Base-by-base conservation (phyloP, 441 rosid species). In the Populus tomentosa region DNA sequence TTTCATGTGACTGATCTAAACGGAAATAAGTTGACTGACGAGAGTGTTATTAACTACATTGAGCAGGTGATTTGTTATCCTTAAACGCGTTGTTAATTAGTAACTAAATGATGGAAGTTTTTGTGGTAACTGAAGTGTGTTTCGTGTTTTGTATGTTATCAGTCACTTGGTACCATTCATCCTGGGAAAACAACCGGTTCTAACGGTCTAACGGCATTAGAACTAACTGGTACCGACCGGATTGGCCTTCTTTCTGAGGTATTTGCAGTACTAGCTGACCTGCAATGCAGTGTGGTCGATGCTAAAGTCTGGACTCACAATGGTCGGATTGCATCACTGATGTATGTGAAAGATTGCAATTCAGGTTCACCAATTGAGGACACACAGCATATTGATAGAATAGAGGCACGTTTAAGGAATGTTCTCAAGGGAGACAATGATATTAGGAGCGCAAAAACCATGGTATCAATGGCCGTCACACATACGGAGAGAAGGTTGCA, bases 261-360 rank as follows among this genome's bases (percentile, higher is more conserved):
- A 40, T 95, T 95, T 70, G 98, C 98, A 0, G 98, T 95, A 33
- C 86, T 95, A 35, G 92, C 96, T 20, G 98, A 95, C 71, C 84
- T 93, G 78, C 90, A 92, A 65, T 95, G 98, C 79, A 85, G 82
- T 78, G 89, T 95, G 23, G 97, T 90, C 10, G 98, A 95, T 64
- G 90, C 98, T 32, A 93, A 95, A 80, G 92, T 95, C 6, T 95
- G 98, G 98, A 95, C 98, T 46, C 98, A 95, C 36, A 93, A 93
- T 75, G 97, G 97, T 6, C 84, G 98, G 78, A 88, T 93, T 7
- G 96, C 99, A 0, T 90, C 97, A 0, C 76, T 95, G 9, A 90
- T 93, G 67, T 89, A 86, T 32, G 90, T 93, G 11, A 93, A 80
- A 80, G 98, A 95, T 70, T 79, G 94, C 66, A 81, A 78, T 76